Evolutionary conservation across 2,329 filamentous ascomycete genomes (phyloP).

Genomic region (Cytospora schulzeri): DNA sequence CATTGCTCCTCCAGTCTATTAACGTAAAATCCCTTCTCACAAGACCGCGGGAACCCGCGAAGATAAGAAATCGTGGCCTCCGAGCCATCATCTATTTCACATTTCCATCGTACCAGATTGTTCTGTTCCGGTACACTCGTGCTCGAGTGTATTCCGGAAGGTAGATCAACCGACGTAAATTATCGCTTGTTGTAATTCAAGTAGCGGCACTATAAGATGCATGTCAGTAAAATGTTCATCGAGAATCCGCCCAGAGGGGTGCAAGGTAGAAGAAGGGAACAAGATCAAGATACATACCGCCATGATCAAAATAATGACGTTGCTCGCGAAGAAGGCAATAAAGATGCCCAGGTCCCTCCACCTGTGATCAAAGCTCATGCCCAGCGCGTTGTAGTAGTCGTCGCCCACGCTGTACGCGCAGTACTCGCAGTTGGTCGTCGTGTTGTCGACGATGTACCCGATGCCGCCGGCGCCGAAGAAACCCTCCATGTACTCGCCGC

Average conservation of each 20-base stretch:
- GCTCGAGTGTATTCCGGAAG: background rate
- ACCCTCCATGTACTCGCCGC: constrained; percentile 72
- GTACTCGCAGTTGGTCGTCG: constrained; percentile 71
- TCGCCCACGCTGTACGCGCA: constrained; percentile 81
- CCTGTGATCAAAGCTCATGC: constrained; percentile 66
- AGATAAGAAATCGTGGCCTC: background rate
- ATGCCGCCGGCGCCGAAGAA: constrained; percentile 71
- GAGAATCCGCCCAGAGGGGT: background rate
- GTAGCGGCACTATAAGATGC: constrained; percentile 47
- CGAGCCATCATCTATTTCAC: background rate
- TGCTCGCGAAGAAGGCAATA: constrained; percentile 74
- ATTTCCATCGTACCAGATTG: background rate
- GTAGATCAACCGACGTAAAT: constrained; percentile 16
- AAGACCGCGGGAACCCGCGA: background rate
- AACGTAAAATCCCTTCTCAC: background rate
- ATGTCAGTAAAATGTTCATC: background rate
- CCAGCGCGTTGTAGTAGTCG: constrained; percentile 72
- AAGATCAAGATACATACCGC: constrained; percentile 56
- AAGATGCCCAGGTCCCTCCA: constrained; percentile 87
- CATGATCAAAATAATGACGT: constrained; percentile 63
- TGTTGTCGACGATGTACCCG: constrained; percentile 71
- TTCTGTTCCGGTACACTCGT: background rate
- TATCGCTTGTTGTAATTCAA: constrained; percentile 57
- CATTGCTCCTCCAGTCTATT: background rate
- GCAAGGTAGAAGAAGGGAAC: background rate